Base-by-base conservation (phyloP, 176 grass and related monocot genomes). In the Bromus sterilis region DNA sequence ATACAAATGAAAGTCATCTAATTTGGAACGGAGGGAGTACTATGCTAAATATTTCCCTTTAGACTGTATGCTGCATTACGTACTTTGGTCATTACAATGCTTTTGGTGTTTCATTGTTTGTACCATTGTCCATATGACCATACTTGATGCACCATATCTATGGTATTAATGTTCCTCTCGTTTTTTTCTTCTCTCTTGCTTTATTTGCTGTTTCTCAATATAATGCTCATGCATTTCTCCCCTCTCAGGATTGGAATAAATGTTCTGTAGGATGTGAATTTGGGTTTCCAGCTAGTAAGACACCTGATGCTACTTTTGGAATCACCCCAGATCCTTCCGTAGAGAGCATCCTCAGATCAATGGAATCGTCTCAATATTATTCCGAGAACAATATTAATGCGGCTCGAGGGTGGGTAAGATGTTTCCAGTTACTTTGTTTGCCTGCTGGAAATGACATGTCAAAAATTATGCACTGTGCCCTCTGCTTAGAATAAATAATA, bases 331-430 rank as follows among this genome's bases (percentile, higher is more conserved):
- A 88, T 78, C 82, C 84, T 60, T 84, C 71, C 1, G 39, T 90
- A 79, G 78, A 88, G 31, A 79, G 79, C 73, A 89, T 98, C 40
- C 73, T 98, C 33, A 89, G 96, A 76, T 98, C 96, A 29, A 98
- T 98, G 96, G 96, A 98, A 87, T 98, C 96, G 66, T 91, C 96
- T 41, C 96, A 95, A 30, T 98, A 98, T 76, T 98, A 98, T 89
- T 81, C 90, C 53, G 93, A 95, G 82, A 98, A 98, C 78, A 89
- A 83, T 41, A 86, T 94, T 86, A 73, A 86, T 26, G 56, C 82
- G 43, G 96, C 93, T 77, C 88, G 90, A 93, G 86, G 96, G 96
- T 98, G 90, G 96, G 92, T 98, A 91, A 95, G 93, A 90, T 91
- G 42, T 37, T 62, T 79, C 21, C 39, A 28, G 51, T 30, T 32